Base-by-base conservation (phyloP, 2,329 filamentous ascomycete species). In the Graphilbum sp. region DNA sequence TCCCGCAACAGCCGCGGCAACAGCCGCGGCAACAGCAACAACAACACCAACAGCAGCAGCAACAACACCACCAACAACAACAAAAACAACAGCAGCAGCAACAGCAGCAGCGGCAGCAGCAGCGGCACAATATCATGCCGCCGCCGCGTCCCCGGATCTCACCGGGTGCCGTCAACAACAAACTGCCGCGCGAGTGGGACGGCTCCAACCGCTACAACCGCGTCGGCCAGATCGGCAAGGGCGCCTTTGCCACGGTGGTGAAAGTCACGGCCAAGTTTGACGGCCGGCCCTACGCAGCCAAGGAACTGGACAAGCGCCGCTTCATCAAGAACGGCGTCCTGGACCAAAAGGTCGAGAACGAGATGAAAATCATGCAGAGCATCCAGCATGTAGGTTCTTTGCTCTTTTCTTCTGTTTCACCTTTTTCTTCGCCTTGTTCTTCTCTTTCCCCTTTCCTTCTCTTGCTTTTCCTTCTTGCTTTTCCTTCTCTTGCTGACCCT, bases 161-260 rank as follows among this genome's bases (percentile, higher is more conserved):
- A 55, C 32, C 53, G 58, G 30, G 27, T 15, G 13, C 13, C 11
- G 27, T 29, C 49, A 46, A 20, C 49, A 51, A 40, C 45, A 50
- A 35, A 57, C 40, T 59, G 49, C 67, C 44, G 55, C 72, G 58
- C 57, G 83, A 63, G 67, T 95, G 85, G 88, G 78, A 75, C 44
- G 90, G 90, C 27, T 86, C 84, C 2, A 66, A 71, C 6, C 77
- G 75, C 44, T 98, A 96, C 59, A 93, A 93, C 51, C 76, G 85
- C 19, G 73, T 84, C 10, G 75, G 77, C 20, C 67, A 75, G 35
- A 80, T 98, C 45, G 90, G 90, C 33, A 90, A 90, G 54, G 90
- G 90, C 6, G 88, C 90, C 3, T 98, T 98, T 61, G 90, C 90
- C 5, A 84, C 79, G 0, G 90, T 98, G 2, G 88, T 94, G 58